Base-by-base conservation (phyloP, 371 early-diverging fungal genomes). In the Mortierella sp. region DNA sequence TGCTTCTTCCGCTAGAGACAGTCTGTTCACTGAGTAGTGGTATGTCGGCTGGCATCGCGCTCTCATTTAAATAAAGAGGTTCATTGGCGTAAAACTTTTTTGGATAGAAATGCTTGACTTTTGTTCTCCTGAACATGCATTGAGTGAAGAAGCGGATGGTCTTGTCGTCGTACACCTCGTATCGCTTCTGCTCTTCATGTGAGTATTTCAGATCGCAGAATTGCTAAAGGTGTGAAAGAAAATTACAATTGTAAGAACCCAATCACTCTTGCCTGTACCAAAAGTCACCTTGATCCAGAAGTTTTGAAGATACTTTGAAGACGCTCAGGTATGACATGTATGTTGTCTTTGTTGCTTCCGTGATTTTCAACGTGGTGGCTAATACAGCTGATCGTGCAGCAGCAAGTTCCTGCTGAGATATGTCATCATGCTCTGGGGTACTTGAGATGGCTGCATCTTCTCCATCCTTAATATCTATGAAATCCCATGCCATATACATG, bases 31-130 rank as follows among this genome's bases (percentile, higher is more conserved):
- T n/a, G n/a, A n/a, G n/a, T n/a, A n/a, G n/a, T n/a, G 50, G 50
- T 14, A 14, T 50, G 2, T 14, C 50, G 7, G 4, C 50, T 16
- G 50, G 50, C 14, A 50, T 21, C 50, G 14, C 21, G 14, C 14
- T 50, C 21, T 50, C 50, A 21, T 50, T 50, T 14, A 50, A 50
- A 14, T 50, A 50, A 14, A 50, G 50, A 21, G 50, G 50, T 14
- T 50, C 50, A 50, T 50, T 50, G 50, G 21, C n/a, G n/a, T n/a
- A n/a, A n/a, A n/a, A n/a, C n/a, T 50, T 50, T 21, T n/a, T 50
- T 50, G 50, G 50, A 21, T n/a, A 21, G 50, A 50, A 50, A 21
- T n/a, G 50, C 14, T 50, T 50, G 50, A 50, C 21, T 14, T 50
- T 50, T 6, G 50, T 50, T 14, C 50, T 50, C 50, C 21, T 50